phyloP scores from a whole-genome alignment of 2,329 filamentous ascomycete genomes.

The Penicillium decumbens region DNA sequence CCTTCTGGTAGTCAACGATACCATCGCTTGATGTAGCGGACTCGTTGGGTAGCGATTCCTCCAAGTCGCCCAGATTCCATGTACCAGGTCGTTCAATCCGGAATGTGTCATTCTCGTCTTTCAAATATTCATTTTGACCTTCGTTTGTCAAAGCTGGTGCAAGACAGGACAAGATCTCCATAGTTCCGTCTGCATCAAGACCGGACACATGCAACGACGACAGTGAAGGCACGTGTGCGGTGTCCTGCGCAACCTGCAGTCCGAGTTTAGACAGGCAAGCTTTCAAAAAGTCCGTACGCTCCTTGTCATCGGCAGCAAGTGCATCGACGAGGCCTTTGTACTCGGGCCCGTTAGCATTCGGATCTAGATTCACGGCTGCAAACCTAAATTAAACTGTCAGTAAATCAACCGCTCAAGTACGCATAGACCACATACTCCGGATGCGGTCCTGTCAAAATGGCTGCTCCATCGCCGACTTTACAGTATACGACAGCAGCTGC shows the following conservation, averaged over 20 bases:
- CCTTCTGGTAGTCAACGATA: conserved; percentile 67
- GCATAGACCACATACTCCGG: conserved; percentile 64
- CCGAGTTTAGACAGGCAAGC: conserved; percentile 75
- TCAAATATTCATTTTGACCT: conserved; percentile 66
- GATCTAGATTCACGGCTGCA: conserved; percentile 69
- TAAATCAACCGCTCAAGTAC: conserved; percentile 5
- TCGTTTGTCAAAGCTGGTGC: conserved; percentile 63
- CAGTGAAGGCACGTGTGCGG: conserved; percentile 67
- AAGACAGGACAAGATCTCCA: conserved; percentile 60
- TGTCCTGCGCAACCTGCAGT: conserved; percentile 68
- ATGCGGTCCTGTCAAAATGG: conserved; percentile 79
- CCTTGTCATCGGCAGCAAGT: conserved; percentile 64
- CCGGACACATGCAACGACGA: conserved; percentile 80
- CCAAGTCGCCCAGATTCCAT: conserved; percentile 56
- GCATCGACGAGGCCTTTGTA: conserved; percentile 67
- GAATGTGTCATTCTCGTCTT: conserved; percentile 78
- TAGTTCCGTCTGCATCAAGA: conserved; percentile 58
- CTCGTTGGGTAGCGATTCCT: conserved; percentile 48
- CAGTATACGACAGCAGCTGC: conserved; percentile 79
- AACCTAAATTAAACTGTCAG: conserved; percentile 57
- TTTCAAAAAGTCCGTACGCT: conserved; percentile 69
- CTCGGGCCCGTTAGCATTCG: conserved; percentile 60
- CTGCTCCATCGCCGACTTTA: conserved; percentile 73
- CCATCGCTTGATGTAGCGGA: conserved; percentile 42
- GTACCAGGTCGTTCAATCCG: conserved; percentile 64